Conservation (phyloP, 768 basidiomycete genomes). For the Suillus ampliporus region DNA sequence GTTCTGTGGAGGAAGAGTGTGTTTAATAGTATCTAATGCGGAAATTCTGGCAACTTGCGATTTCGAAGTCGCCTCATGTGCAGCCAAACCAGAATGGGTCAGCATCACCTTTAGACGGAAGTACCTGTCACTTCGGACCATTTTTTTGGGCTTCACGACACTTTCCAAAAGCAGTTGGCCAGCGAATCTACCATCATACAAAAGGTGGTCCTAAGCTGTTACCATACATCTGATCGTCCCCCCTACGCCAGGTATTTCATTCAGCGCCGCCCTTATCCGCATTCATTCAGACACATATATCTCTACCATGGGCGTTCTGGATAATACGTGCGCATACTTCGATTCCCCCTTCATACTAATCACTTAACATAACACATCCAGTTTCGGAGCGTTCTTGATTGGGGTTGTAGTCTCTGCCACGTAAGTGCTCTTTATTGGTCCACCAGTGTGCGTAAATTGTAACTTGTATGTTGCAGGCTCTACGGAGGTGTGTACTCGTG, state of each 20-base stretch:
- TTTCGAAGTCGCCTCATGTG: slow-evolving; percentile 7
- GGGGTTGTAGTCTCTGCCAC: slow-evolving; percentile 53
- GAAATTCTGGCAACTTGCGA: slow-evolving; percentile 7
- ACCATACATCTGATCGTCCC: not conserved
- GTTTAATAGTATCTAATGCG: slow-evolving; percentile 2
- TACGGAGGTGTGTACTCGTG: slow-evolving; percentile 50
- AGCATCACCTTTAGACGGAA: not conserved
- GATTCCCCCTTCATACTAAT: not conserved
- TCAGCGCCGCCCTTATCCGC: not conserved
- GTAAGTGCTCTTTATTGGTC: slow-evolving; percentile 41
- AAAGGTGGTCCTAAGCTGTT: slow-evolving; percentile 4
- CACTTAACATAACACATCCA: slow-evolving; percentile 25
- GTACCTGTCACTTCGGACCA: slow-evolving; percentile 10
- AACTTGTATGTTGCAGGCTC: slow-evolving; percentile 38
- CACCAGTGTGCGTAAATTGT: not conserved
- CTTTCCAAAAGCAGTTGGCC: not conserved
- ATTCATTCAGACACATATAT: not conserved
- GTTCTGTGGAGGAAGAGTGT: slow-evolving; percentile 1
- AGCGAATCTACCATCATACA: slow-evolving; percentile 10
- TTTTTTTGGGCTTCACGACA: slow-evolving; percentile 5
- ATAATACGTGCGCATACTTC: slow-evolving; percentile 38
- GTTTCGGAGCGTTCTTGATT: slow-evolving; percentile 55
- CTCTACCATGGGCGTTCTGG: slow-evolving; percentile 28
- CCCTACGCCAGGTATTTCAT: not conserved
- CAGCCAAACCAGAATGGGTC: not conserved